These are phyloP conservation scores for Myxozyma sirexii DNA, from an alignment of 805 yeast species.

Conservation along the genomic window DNA sequence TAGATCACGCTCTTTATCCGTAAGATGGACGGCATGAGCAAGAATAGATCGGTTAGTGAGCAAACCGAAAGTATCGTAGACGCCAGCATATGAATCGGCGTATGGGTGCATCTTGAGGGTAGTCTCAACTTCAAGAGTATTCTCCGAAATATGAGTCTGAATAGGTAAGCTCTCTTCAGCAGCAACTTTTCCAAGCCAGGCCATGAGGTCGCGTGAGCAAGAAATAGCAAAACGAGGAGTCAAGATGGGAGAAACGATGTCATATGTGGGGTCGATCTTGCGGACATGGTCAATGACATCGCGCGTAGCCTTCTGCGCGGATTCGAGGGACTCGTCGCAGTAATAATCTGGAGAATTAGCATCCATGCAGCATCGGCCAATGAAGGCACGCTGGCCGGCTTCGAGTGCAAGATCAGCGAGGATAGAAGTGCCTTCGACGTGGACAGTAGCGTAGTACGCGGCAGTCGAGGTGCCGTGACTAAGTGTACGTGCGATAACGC, in stretches of 20 bases:
- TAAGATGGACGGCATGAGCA: conserved; percentile 86
- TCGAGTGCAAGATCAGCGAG: conserved; percentile 71
- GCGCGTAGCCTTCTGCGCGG: conserved; percentile 57
- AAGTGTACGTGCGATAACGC: conserved; percentile 71
- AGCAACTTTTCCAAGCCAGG: conserved; percentile 64
- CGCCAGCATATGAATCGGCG: conserved; percentile 67
- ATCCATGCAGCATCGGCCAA: conserved; percentile 96
- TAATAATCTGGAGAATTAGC: conserved; percentile 75
- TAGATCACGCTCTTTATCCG: conserved; percentile 62
- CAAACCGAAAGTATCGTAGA: conserved; percentile 66
- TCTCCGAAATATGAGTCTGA: conserved; percentile 93
- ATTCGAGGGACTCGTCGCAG: conserved; percentile 56
- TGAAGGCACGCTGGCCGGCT: conserved; percentile 81
- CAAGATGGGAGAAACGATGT: conserved; percentile 67
- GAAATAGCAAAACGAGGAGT: conserved; percentile 96
- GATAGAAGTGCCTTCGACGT: conserved; percentile 69
- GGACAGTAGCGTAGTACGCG: conserved; percentile 87
- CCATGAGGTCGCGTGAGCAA: conserved; percentile 66
- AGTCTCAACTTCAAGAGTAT: conserved; percentile 70
- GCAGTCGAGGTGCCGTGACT: conserved; percentile 88
- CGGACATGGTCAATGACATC: conserved; percentile 60
- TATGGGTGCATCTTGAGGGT: conserved; percentile 75
- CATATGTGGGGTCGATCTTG: conserved; percentile 55
- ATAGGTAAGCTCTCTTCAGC: conserved; percentile 57
- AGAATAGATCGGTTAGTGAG: conserved; percentile 69